Conservation (phyloP, 306 rosid species). For the Biancaea sappan region DNA sequence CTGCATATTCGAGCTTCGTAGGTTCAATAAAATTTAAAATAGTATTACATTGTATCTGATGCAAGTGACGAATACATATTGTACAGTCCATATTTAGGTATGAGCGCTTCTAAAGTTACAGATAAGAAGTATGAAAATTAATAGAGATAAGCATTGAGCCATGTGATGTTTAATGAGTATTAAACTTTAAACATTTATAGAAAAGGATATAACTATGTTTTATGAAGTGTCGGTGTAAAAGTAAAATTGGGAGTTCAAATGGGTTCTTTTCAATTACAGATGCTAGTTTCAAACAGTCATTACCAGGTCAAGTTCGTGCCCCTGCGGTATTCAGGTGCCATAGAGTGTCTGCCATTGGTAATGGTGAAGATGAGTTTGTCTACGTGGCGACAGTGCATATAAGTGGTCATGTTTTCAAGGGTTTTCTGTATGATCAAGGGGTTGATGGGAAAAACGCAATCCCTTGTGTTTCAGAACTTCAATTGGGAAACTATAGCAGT, state of each 20-base stretch:
- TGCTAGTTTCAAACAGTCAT: conserved; percentile 56
- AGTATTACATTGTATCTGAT: no score
- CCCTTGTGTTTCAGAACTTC: conserved; percentile 55
- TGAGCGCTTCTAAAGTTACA: no score
- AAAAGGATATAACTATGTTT: background rate
- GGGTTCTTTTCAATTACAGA: conserved; percentile 43
- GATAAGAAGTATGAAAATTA: no score
- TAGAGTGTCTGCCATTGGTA: conserved; percentile 72
- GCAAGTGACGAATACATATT: no score
- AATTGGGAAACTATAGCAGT: conserved; percentile 55
- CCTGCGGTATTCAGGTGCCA: conserved; percentile 80
- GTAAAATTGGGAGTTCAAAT: background rate
- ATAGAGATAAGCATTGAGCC: no score
- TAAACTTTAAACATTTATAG: no score
- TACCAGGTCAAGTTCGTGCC: conserved; percentile 67
- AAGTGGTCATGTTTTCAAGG: conserved; percentile 79
- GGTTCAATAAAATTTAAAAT: background rate
- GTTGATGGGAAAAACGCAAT: conserved; percentile 46
- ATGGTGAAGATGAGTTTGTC: conserved; percentile 69
- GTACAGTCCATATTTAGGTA: no score
- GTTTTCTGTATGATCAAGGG: conserved; percentile 88
- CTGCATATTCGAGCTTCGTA: background rate
- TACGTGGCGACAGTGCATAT: conserved; percentile 76
- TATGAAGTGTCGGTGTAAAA: background rate
- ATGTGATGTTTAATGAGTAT: background rate